Base-by-base conservation (phyloP, 1,284 basidiomycete genomes). In the Inonotus hispidus region DNA sequence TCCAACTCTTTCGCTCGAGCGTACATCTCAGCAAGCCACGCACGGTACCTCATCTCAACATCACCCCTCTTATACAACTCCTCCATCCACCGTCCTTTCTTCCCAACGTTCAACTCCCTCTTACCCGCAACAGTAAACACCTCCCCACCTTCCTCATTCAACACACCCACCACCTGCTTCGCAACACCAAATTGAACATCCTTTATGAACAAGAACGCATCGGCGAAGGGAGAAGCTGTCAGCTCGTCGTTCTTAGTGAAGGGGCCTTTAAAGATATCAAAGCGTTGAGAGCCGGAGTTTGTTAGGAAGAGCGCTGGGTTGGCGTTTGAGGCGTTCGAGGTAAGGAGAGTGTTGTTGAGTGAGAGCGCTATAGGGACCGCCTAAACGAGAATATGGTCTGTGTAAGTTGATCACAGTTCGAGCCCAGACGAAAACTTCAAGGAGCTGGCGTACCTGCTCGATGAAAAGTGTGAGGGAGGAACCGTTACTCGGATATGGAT, bases 161-260 rank as follows among this genome's bases (percentile, higher is more conserved):
- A 70, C 14, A 75, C 66, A 1, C 79, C 76, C 3, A 89, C 70
- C 0, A 88, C 79, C 64, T 79, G 70, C 16, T 74, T 79, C 2
- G 84, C 86, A 49, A 81, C 68, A 43, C 72, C 69, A 3, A 80
- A 72, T 0, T 77, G 70, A 49, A 89, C 74, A 41, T 80, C 74
- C 1, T 82, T 72, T 52, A 90, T 78, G 70, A 79, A 89, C 19
- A 80, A 64, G 74, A 90, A 88, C 7, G 74, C 59, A 67, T 90
- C 82, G 0, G 72, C 66, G 68, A 85, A 92, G 0, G 88, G 88
- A 16, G 82, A 84, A 0, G 82, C 80, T 0, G 88, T 89, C 25
- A 91, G 78, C 70, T 91, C 84, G 71, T 93, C 90, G 71, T 93
- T 91, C 69, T 83, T 83, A 49, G 86, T 87, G 73, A 93, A 93